These are phyloP conservation scores for Aspergillus texensis DNA, from an alignment of 2,329 filamentous ascomycete genomes.

Conservation along the genomic window DNA sequence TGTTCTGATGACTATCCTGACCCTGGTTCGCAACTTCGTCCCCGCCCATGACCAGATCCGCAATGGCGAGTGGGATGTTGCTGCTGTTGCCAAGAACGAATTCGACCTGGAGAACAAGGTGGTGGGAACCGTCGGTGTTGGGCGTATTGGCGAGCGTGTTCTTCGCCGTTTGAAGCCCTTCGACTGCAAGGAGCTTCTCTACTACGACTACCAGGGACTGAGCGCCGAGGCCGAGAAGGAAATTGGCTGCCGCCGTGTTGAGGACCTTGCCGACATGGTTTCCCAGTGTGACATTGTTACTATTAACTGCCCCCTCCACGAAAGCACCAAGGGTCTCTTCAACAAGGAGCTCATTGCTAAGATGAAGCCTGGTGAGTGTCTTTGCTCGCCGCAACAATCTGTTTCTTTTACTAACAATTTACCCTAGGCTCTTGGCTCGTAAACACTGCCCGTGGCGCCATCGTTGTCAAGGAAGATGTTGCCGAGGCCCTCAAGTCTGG, in stretches of 20 bases:
- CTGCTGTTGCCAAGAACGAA: slow-evolving; percentile 95
- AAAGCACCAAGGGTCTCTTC: slow-evolving; percentile 94
- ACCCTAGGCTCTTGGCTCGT: slow-evolving; percentile 81
- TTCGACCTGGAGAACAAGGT: slow-evolving; percentile 97
- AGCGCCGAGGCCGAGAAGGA: slow-evolving; percentile 83
- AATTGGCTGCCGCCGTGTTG: slow-evolving; percentile 90
- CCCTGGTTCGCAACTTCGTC: slow-evolving; percentile 96
- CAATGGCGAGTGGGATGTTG: slow-evolving; percentile 91
- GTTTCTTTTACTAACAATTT: slow-evolving; percentile 7
- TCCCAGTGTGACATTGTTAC: slow-evolving; percentile 95
- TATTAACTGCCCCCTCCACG: slow-evolving; percentile 99
- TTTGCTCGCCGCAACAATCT: too few relatives aligned
- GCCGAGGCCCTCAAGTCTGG: slow-evolving; percentile 89
- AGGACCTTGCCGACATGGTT: slow-evolving; percentile 89
- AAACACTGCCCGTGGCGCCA: slow-evolving; percentile 98
- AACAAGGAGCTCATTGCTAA: slow-evolving; percentile 98
- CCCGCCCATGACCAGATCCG: slow-evolving; percentile 94
- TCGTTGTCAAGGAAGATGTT: slow-evolving; percentile 99
- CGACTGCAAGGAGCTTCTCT: slow-evolving; percentile 98
- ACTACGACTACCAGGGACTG: slow-evolving; percentile 99
- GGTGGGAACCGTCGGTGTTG: slow-evolving; percentile 95
- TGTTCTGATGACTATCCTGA: slow-evolving; percentile 97
- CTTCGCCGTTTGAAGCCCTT: slow-evolving; percentile 94
- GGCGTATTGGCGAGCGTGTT: slow-evolving; percentile 97
- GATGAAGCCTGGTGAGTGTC: slow-evolving; percentile 84